phyloP scores from a whole-genome alignment of 2,329 filamentous ascomycete species.

The Fusarium sp. region DNA sequence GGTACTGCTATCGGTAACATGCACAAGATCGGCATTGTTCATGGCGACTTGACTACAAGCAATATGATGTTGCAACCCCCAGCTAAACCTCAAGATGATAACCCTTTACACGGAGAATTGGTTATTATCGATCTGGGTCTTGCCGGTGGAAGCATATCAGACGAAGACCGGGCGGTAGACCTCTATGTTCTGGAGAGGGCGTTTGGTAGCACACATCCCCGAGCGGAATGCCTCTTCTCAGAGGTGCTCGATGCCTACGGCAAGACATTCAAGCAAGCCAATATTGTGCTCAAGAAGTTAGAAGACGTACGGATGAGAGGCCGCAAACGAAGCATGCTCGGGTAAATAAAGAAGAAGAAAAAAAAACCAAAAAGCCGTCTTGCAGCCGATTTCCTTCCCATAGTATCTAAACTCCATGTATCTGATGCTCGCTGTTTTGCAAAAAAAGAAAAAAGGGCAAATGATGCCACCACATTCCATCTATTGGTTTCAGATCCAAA shows the following conservation, averaged over 20 bases:
- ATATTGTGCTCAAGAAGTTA: constrained; percentile 80
- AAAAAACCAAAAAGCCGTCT: constrained; percentile 39
- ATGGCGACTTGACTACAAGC: constrained; percentile 96
- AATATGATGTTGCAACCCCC: constrained; percentile 84
- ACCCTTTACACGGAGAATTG: constrained; percentile 75
- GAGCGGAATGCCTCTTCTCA: constrained; percentile 80
- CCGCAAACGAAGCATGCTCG: constrained; percentile 96
- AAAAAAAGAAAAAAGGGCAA: constrained; percentile 46
- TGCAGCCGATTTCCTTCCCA: constrained; percentile 46
- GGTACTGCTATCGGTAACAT: constrained; percentile 79
- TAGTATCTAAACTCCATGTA: constrained; percentile 49
- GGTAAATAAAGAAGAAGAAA: constrained; percentile 61
- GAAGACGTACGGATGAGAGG: constrained; percentile 95
- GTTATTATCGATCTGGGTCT: constrained; percentile 96
- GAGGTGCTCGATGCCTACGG: constrained; percentile 82
- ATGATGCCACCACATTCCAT: constrained; percentile 33
- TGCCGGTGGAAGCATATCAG: constrained; percentile 81
- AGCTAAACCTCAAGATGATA: constrained; percentile 41
- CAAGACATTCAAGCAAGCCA: constrained; percentile 80
- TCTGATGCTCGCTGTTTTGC: constrained; percentile 54
- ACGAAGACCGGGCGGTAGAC: constrained; percentile 96
- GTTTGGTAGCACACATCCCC: constrained; percentile 94
- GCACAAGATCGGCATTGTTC: constrained; percentile 88
- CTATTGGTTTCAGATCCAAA: constrained; percentile 30
- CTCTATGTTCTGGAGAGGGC: constrained; percentile 95